Conservation (phyloP, 1,284 basidiomycete genomes). For the Boletus austroedulis region DNA sequence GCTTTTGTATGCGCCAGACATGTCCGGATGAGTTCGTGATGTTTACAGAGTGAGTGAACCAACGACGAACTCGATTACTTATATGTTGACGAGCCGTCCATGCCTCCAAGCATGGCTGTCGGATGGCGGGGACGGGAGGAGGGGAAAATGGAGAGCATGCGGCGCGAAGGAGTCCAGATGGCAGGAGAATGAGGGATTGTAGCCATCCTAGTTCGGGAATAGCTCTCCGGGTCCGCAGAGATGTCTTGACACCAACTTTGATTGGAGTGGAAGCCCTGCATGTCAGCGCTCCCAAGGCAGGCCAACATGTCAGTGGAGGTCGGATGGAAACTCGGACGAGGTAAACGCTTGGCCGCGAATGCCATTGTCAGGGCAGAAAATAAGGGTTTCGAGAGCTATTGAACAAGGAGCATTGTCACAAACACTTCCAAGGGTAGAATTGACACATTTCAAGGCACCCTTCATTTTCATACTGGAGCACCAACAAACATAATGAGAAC, state of each 20-base stretch:
- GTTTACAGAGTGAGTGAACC: background rate
- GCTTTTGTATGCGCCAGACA: background rate
- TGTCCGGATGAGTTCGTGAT: background rate
- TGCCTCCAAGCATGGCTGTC: background rate
- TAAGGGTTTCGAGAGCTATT: too few species aligned
- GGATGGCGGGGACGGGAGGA: background rate
- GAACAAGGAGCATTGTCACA: background rate
- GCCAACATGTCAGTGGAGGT: background rate
- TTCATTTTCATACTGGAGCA: background rate
- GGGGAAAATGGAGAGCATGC: background rate
- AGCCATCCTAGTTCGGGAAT: too few species aligned
- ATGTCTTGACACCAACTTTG: background rate
- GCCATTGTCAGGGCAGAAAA: too few species aligned
- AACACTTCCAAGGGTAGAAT: background rate
- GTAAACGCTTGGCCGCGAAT: too few species aligned
- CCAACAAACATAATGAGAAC: background rate
- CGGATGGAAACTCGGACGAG: background rate
- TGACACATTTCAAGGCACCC: background rate
- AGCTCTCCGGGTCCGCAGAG: too few species aligned
- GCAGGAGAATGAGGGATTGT: background rate
- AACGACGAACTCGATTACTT: background rate
- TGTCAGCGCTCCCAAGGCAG: background rate
- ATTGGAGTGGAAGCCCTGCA: background rate
- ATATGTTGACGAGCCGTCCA: conserved; percentile 1
- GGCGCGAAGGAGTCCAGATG: background rate